A percentile compares a stretch with the other conserved stretches of the same genome.
Evolutionary conservation across 768 basidiomycete species (phyloP).

Genomic region (Krasilnikovozyma curviuscula): DNA sequence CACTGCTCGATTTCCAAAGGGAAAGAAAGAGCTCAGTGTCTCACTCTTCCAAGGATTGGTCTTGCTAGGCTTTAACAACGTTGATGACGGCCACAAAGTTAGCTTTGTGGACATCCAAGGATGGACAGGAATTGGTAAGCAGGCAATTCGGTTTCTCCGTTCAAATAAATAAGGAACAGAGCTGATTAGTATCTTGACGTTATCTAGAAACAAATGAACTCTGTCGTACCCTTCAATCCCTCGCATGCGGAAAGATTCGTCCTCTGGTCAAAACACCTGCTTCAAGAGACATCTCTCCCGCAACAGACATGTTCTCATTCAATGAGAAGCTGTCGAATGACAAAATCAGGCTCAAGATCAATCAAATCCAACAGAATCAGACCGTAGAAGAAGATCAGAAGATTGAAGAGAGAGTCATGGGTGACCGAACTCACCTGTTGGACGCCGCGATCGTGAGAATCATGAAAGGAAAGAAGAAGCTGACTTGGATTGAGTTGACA

Average conservation of each 20-base stretch:
- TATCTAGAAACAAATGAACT: constrained; percentile 34
- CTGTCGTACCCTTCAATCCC: constrained; percentile 68
- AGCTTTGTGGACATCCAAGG: constrained; percentile 48
- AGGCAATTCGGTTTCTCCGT: not conserved
- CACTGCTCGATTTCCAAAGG: constrained; percentile 40
- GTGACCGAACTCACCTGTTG: constrained; percentile 63
- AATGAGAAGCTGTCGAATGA: constrained; percentile 68
- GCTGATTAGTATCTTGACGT: not conserved
- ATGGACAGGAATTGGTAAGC: constrained; percentile 52
- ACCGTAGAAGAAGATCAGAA: constrained; percentile 74
- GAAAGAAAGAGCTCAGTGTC: constrained; percentile 65
- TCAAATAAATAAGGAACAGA: not conserved
- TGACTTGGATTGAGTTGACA: constrained; percentile 8
- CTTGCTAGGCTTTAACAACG: constrained; percentile 63
- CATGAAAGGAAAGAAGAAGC: constrained; percentile 73
- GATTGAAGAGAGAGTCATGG: constrained; percentile 66
- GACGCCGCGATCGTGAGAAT: constrained; percentile 92
- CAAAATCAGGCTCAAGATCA: constrained; percentile 66
- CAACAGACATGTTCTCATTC: constrained; percentile 57
- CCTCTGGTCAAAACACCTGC: constrained; percentile 62
- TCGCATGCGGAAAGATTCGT: constrained; percentile 77
- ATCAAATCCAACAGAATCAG: constrained; percentile 85
- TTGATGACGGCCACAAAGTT: constrained; percentile 16
- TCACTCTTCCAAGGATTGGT: constrained; percentile 80
- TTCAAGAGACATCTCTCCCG: constrained; percentile 50